Evolutionary conservation across 2,329 filamentous ascomycete species (phyloP), one percentile per base, ranked within the genome.

Genomic region (Fusarium nematophilum): DNA sequence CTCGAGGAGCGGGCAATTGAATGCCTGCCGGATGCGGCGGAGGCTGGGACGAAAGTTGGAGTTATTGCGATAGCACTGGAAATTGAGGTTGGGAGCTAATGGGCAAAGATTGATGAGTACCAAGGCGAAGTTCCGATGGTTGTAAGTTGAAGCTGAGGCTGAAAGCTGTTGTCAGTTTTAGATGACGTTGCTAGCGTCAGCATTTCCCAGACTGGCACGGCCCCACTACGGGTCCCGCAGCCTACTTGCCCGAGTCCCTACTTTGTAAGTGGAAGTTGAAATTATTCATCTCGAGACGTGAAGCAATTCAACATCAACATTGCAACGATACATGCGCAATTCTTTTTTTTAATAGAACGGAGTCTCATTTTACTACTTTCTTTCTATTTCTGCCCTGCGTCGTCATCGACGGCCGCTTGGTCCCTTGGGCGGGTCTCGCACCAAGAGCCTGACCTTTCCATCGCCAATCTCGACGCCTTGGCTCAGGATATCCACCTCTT

Each of bases 391-490:
- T 36, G 44, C 55, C 51, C 58, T 43, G 60, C 42, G 27, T 62
- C 56, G 76, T 73, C 76, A 78, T 73, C 80, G 76, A 54, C 75
- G 78, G 44, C 75, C 78, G 60, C 80, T 81, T n/a, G 83, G 82
- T 3, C 83, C 82, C 76, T 84, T 86, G 51, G 83, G 82, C 57
- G 82, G 79, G 63, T 86, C 86, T 64, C 86, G 79, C 49, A 89
- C 86, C 62, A 89, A 76, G 67, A 89, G 79, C 73, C 85, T 81
- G 50, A 89, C 86, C 74, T 88, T 89, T 63, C 86, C 86, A 55
- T 87, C 85, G 25, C 86, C 86, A 69, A 89, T 88, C 75, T 89
- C 86, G 36, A 88, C 83, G n/a, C 86, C 86, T 71, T 88, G 84
- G 64, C 84, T 83, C 39, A 89, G 76, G 55, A 89, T 85, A 68